Base-by-base conservation (phyloP, 106 monocot genomes). In the Apostasia shenzhenica region DNA sequence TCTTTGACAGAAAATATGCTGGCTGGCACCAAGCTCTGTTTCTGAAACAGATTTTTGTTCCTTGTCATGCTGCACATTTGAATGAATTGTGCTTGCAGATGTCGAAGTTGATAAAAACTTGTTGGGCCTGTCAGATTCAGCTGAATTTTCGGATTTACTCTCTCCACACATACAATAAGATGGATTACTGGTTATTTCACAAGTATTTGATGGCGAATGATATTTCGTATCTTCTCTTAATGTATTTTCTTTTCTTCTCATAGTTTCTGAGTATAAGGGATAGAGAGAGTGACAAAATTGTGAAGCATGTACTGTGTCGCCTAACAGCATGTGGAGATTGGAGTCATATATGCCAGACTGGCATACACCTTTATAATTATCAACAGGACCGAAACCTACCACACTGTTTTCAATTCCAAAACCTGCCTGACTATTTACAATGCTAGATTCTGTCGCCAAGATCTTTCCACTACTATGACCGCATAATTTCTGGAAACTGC, bases 401-500 rank as follows among this genome's bases (percentile, higher is more conserved):
- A 48, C 47, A 1, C 4, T 48, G 26, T 48, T 65, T 8, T 26
- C 37, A 37, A 37, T 65, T 6, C 26, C 43, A 48, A 48, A 48
- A 7, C 26, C 37, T 1, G 37, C 48, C 37, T 65, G 65, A 47
- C 8, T 48, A 48, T 65, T 65, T 65, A 65, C 48, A 14, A 46
- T 48, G 37, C 65, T 9, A 65, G 50, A 50, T 71, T 63, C 14
- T 48, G 61, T 54, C 68, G 45, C 45, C 48, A 51, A 49, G 5
- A 50, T 10, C 67, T 37, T 67, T 67, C 8, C 50, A 8, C 50
- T 50, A 50, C 8, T 50, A 5, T 65, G 47, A 37, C 38, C 14
- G 8, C 54, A 61, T 8, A 74, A 48, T 14, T 80, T 62, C 41
- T 67, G 70, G 13, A 81, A 69, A 43, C 3, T 63, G 46, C 47